These are phyloP conservation scores for Penicillium sp. DNA, from an alignment of 2,329 filamentous ascomycete genomes.

Conservation along the genomic window DNA sequence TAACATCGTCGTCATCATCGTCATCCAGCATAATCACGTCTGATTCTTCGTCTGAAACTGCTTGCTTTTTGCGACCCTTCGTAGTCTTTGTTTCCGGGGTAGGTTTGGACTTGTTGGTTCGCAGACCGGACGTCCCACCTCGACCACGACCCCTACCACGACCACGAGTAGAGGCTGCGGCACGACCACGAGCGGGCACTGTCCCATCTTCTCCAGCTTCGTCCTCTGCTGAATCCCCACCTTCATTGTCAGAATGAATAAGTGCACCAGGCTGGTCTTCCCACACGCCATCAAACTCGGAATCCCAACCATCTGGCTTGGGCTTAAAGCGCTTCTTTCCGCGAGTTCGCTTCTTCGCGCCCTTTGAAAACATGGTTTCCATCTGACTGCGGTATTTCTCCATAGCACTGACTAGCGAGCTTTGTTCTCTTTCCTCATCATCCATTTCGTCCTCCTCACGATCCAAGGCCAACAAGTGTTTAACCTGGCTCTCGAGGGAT, in stretches of 20 bases:
- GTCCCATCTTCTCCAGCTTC: slow-evolving; percentile 51
- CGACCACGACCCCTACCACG: slow-evolving; percentile 49
- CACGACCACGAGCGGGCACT: slow-evolving; percentile 29
- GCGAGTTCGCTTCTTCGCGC: slow-evolving; percentile 55
- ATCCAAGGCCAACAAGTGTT: slow-evolving; percentile 65
- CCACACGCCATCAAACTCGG: slow-evolving; percentile 85
- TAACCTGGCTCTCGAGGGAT: slow-evolving; percentile 68
- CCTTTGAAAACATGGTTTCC: slow-evolving; percentile 69
- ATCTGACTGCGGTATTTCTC: slow-evolving; percentile 67
- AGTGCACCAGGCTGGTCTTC: slow-evolving; percentile 71
- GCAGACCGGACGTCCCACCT: slow-evolving; percentile 42
- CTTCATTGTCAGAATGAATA: slow-evolving; percentile 53
- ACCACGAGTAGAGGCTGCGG: slow-evolving; percentile 46
- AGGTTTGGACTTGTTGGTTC: slow-evolving; percentile 33
- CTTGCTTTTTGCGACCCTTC: slow-evolving; percentile 32
- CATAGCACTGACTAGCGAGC: slow-evolving; percentile 72
- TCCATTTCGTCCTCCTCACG: slow-evolving; percentile 69
- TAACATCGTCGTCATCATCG: slow-evolving; percentile 31
- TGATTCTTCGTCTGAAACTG: slow-evolving; percentile 41
- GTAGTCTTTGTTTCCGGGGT: slow-evolving; percentile 28
- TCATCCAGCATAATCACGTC: slow-evolving; percentile 43
- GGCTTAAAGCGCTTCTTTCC: slow-evolving; percentile 65
- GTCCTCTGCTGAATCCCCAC: slow-evolving; percentile 48
- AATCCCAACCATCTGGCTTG: slow-evolving; percentile 80
- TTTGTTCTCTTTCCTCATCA: slow-evolving; percentile 65